Conservation (phyloP, 192 early-diverging fungal species). For the Coemansia reversa region DNA sequence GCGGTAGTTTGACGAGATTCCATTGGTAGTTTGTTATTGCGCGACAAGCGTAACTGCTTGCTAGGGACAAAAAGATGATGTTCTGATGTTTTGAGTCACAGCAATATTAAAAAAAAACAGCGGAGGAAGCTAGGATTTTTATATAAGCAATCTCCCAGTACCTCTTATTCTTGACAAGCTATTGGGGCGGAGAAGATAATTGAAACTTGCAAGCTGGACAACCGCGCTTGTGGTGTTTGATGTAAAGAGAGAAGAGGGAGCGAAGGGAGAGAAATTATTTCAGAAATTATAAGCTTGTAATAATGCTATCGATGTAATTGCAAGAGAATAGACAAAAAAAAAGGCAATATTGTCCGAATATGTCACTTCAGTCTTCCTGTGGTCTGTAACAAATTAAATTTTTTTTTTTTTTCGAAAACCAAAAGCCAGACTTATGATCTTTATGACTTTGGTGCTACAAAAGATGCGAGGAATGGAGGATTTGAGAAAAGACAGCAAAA, state of each 20-base stretch:
- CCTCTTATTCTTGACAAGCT: not conserved
- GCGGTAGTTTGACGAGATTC: not conserved
- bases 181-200: not conserved
- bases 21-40: not conserved
- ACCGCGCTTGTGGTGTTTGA: not conserved
- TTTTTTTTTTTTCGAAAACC: not conserved
- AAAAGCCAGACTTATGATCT: not conserved
- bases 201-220: not conserved
- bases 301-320: not conserved
- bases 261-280: not conserved
- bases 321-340: not conserved
- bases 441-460: not conserved
- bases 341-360: constrained; percentile 1
- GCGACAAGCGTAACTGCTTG: not conserved
- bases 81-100: not conserved
- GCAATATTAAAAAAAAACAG: not conserved
- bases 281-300: not conserved
- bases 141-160: not conserved
- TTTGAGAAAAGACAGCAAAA: not conserved
- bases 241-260: not conserved
- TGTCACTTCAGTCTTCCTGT: not conserved
- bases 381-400: not conserved
- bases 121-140: not conserved
- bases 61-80: not conserved
- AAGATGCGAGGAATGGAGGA: not conserved